These are phyloP conservation scores for Isabelozyma rhagii DNA, from an alignment of 805 yeast species.

Conservation along the genomic window DNA sequence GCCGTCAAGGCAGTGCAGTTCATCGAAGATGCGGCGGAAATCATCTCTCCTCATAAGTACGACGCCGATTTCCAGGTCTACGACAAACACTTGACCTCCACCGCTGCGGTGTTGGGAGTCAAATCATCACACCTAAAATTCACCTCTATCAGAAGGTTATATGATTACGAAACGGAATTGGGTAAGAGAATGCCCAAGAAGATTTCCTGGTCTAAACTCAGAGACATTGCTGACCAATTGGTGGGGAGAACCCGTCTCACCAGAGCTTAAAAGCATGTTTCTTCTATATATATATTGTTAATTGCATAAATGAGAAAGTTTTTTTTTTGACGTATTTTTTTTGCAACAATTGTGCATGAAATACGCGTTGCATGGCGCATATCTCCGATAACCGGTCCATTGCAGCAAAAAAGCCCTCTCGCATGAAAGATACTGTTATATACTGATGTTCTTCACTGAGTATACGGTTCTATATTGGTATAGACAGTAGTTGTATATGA, in stretches of 20 bases:
- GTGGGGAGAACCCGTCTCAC: constrained; percentile 57
- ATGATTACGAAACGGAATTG: constrained; percentile 84
- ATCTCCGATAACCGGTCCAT: no score
- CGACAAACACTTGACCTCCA: constrained; percentile 31
- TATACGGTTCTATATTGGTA: no score
- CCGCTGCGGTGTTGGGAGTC: constrained; percentile 84
- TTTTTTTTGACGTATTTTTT: no score
- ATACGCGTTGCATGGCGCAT: no score
- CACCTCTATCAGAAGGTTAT: constrained; percentile 69
- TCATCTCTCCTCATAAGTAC: constrained; percentile 19
- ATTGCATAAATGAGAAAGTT: not conserved
- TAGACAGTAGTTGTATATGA: no score
- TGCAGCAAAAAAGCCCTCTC: no score
- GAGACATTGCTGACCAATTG: constrained; percentile 79
- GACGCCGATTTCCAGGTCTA: constrained; percentile 31
- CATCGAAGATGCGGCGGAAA: constrained; percentile 54
- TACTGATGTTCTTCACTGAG: no score
- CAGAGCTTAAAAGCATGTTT: not conserved
- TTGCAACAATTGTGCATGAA: no score
- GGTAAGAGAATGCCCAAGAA: constrained; percentile 81
- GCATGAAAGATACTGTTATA: no score
- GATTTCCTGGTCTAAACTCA: constrained; percentile 75
- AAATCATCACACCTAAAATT: constrained; percentile 73
- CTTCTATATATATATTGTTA: not conserved
- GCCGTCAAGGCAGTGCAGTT: constrained; percentile 89